Percentiles rank a stretch among this genome's conserved stretches.
Conservation (phyloP, 1,139 yeast species). For the Blastobotrys petasosporus region DNA sequence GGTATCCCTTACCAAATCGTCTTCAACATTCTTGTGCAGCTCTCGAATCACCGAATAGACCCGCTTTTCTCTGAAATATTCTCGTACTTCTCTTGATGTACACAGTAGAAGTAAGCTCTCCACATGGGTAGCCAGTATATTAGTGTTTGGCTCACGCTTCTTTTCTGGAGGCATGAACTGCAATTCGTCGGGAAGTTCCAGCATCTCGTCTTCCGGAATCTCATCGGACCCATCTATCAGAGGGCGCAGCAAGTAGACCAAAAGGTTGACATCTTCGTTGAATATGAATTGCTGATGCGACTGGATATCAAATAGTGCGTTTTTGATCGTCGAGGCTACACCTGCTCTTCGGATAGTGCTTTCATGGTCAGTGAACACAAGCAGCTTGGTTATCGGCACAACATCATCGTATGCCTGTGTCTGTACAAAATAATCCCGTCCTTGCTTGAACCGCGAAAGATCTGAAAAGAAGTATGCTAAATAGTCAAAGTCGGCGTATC, state of each 20-base stretch:
- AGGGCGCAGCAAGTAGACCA: constrained; percentile 79
- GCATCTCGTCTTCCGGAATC: constrained; percentile 77
- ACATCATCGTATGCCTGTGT: constrained; percentile 68
- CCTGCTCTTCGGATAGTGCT: constrained; percentile 82
- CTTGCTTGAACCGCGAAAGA: constrained; percentile 64
- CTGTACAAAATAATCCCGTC: constrained; percentile 70
- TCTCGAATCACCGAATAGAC: constrained; percentile 83
- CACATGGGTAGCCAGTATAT: constrained; percentile 58
- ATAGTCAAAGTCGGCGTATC: constrained; percentile 72
- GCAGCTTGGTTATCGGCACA: constrained; percentile 70
- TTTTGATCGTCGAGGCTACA: constrained; percentile 87
- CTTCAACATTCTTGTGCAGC: constrained; percentile 62
- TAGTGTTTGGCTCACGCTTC: constrained; percentile 62
- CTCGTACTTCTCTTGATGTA: constrained; percentile 68
- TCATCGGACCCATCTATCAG: constrained; percentile 69
- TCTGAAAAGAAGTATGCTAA: constrained; percentile 88
- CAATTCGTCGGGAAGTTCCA: constrained; percentile 81
- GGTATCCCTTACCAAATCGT: constrained; percentile 57
- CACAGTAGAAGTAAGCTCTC: constrained; percentile 74
- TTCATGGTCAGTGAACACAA: constrained; percentile 80
- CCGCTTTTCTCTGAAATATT: constrained; percentile 64
- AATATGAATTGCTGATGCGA: constrained; percentile 55
- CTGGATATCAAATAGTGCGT: constrained; percentile 74
- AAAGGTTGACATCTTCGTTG: constrained; percentile 60
- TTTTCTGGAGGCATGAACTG: constrained; percentile 76